phyloP scores from a whole-genome alignment of 345 rosid genomes.

The Gossypium mustelinum region DNA sequence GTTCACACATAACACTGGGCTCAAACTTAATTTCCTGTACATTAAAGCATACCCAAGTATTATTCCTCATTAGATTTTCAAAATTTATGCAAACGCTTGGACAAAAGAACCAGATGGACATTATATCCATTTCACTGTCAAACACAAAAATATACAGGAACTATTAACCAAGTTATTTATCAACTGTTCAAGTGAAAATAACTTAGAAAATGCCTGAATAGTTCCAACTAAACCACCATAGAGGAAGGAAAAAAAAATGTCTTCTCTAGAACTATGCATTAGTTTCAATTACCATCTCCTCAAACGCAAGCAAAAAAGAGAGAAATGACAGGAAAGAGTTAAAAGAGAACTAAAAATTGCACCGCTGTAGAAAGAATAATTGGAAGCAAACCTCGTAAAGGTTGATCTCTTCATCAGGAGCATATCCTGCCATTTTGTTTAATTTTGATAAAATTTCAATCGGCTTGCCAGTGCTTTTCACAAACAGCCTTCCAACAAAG shows the following conservation, averaged over 20 bases:
- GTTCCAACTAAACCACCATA: background rate
- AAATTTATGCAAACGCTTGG: background rate
- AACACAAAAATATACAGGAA: background rate
- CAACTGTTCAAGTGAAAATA: constrained; percentile 1
- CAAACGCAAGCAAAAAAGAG: background rate
- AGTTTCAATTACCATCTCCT: background rate
- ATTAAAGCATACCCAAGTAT: constrained; percentile 17
- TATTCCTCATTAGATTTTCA: background rate
- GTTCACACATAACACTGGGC: constrained; percentile 65
- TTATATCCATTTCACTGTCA: background rate
- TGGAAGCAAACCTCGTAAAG: constrained; percentile 60
- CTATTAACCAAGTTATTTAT: background rate
- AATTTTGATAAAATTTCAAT: constrained; percentile 50
- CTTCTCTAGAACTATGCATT: background rate
- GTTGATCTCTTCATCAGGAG: constrained; percentile 60
- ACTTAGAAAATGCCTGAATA: background rate
- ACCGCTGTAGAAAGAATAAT: background rate
- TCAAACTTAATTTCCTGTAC: constrained; percentile 72
- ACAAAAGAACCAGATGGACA: background rate
- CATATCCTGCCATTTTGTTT: constrained; percentile 68
- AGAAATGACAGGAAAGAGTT: background rate
- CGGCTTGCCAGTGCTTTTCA: constrained; percentile 56
- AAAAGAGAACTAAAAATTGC: background rate
- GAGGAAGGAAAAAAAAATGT: background rate
- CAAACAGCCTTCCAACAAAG: constrained; percentile 61